A percentile compares a stretch with the other conserved stretches of the same genome.
These are phyloP conservation scores for Epichloe typhina DNA, from an alignment of 2,329 filamentous ascomycete genomes.

Conservation along the genomic window DNA sequence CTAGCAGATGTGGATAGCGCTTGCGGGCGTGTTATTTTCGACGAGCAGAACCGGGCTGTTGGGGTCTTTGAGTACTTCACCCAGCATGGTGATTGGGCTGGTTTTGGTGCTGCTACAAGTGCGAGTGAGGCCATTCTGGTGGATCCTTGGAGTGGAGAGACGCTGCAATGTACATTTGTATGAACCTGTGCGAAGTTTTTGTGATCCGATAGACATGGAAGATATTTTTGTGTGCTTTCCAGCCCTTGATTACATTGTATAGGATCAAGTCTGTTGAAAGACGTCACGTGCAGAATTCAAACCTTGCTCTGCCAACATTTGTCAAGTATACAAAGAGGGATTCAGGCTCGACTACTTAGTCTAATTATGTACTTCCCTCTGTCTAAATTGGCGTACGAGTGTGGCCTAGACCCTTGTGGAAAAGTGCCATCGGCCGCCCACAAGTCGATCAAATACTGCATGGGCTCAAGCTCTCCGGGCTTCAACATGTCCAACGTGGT, in stretches of 20 bases:
- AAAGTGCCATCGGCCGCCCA: constrained; percentile 79
- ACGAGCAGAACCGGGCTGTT: neutral
- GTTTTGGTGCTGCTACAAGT: neutral
- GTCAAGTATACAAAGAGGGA: too few relatives aligned
- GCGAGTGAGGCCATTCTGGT: neutral
- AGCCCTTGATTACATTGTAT: too few relatives aligned
- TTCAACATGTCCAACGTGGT: constrained; percentile 67
- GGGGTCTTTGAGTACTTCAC: neutral
- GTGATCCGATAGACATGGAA: too few relatives aligned
- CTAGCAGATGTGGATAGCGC: neutral
- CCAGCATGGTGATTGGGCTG: neutral
- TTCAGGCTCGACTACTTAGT: neutral
- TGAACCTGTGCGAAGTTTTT: too few relatives aligned
- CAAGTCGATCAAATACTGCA: constrained; percentile 79
- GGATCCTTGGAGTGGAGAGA: too few relatives aligned
- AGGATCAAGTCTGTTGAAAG: too few relatives aligned
- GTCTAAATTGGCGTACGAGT: constrained; percentile 40
- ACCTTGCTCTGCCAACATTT: too few relatives aligned
- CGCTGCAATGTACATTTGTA: too few relatives aligned
- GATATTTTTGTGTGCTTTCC: too few relatives aligned
- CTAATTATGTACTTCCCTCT: constrained; percentile 9
- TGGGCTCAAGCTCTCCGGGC: constrained; percentile 76
- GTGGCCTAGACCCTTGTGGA: constrained; percentile 52
- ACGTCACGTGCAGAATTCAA: too few relatives aligned
- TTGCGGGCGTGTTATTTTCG: neutral